Evolutionary conservation across 352 stramenopile genomes (phyloP).

Genomic region (Aphanomyces stellatus): DNA sequence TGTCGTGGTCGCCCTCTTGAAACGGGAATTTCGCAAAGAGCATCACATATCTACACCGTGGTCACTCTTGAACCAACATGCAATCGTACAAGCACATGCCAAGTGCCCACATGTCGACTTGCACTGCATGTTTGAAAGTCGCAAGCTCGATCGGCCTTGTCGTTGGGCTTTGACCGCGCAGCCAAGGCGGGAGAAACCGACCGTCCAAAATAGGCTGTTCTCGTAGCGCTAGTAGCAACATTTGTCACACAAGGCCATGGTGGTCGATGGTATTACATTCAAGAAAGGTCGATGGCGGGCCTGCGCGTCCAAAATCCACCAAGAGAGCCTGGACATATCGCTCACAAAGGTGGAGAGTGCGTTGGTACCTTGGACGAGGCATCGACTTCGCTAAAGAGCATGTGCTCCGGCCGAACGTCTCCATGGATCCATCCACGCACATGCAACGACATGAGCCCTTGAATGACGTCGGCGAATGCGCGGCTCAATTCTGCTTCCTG

Average conservation of each 20-base stretch:
- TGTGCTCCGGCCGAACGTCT: slow-evolving; percentile 60
- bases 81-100: slow-evolving; percentile 57
- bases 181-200: slow-evolving; percentile 56
- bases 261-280: too few relatives aligned
- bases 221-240: neutral
- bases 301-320: slow-evolving; percentile 6
- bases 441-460: slow-evolving; percentile 54
- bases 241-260: too few relatives aligned
- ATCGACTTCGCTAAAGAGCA: slow-evolving; percentile 62
- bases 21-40: slow-evolving; percentile 5
- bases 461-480: slow-evolving; percentile 33
- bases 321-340: neutral
- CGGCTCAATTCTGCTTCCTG: slow-evolving; percentile 52
- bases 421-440: slow-evolving; percentile 41
- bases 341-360: neutral
- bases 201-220: slow-evolving; percentile 20
- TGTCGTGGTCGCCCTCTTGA: slow-evolving; percentile 16
- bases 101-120: slow-evolving; percentile 64
- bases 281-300: neutral
- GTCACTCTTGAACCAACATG: neutral
- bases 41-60: slow-evolving; percentile 1
- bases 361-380: slow-evolving; percentile 25
- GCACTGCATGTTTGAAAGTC: slow-evolving; percentile 40
- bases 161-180: slow-evolving; percentile 26
- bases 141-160: slow-evolving; percentile 14